Conservation (phyloP, 495 filamentous ascomycete species). For the Podospora pseudoanserina region DNA sequence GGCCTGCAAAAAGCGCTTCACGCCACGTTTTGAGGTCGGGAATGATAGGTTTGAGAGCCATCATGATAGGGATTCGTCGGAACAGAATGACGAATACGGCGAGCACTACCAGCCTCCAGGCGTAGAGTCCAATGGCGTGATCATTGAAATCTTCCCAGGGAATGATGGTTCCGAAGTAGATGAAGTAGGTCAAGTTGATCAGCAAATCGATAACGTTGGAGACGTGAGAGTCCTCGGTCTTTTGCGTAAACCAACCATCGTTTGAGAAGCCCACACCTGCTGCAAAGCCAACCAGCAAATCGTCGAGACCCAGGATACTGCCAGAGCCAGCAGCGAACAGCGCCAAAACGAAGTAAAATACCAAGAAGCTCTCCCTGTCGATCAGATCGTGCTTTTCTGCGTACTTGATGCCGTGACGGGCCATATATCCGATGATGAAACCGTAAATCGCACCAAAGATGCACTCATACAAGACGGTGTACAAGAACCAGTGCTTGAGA, state of each 20-base stretch:
- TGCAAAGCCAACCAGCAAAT: slow-evolving; percentile 93
- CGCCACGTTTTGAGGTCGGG: slow-evolving; percentile 98
- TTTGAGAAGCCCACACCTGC: slow-evolving; percentile 97
- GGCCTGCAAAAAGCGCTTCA: slow-evolving; percentile 94
- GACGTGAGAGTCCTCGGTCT: slow-evolving; percentile 97
- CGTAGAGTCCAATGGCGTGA: slow-evolving; percentile 62
- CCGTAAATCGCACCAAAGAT: slow-evolving; percentile 88
- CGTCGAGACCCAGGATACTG: slow-evolving; percentile 87
- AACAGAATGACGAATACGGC: slow-evolving; percentile 91
- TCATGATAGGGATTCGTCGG: slow-evolving; percentile 94
- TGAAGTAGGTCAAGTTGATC: slow-evolving; percentile 96
- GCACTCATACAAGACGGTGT: slow-evolving; percentile 94
- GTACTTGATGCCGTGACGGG: slow-evolving; percentile 83
- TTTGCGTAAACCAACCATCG: slow-evolving; percentile 97
- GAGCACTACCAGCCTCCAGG: slow-evolving; percentile 87
- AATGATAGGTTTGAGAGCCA: slow-evolving; percentile 86
- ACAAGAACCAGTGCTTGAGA: slow-evolving; percentile 81
- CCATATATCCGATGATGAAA: slow-evolving; percentile 81
- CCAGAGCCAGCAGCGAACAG: slow-evolving; percentile 96
- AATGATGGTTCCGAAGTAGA: slow-evolving; percentile 95
- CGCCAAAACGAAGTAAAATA: slow-evolving; percentile 97
- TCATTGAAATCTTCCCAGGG: slow-evolving; percentile 88
- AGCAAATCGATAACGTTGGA: slow-evolving; percentile 98
- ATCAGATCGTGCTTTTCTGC: slow-evolving; percentile 84
- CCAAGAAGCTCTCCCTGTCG: slow-evolving; percentile 93